These are phyloP conservation scores for Phytophthora europaea DNA, from an alignment of 352 stramenopile genomes.

Conservation along the genomic window DNA sequence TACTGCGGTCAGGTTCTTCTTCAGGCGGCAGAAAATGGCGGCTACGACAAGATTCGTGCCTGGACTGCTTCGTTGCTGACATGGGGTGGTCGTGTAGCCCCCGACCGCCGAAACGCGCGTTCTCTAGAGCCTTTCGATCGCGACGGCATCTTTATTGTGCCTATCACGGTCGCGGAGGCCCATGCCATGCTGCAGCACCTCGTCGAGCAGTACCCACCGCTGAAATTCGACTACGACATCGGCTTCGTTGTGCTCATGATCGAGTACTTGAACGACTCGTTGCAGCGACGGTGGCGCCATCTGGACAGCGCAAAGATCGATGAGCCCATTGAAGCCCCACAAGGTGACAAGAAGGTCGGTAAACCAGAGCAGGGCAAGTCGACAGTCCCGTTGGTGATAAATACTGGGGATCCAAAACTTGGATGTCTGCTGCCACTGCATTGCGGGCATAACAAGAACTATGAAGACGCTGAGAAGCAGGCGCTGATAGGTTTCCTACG, in stretches of 20 bases:
- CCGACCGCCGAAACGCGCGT: conserved; percentile 36
- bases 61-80: conserved; percentile 80
- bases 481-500: conserved; percentile 69
- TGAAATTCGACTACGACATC: conserved; percentile 85
- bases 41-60: conserved; percentile 83
- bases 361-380: conserved; percentile 18
- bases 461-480: conserved; percentile 76
- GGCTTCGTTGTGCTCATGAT: conserved; percentile 77
- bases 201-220: conserved; percentile 61
- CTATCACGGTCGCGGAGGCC: conserved; percentile 66
- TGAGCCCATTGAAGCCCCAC: conserved; percentile 5
- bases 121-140: conserved; percentile 77
- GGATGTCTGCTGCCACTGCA: conserved; percentile 78
- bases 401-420: conserved; percentile 44
- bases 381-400: conserved; percentile 42
- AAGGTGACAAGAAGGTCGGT: conserved; percentile 15
- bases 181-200: conserved; percentile 62
- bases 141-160: conserved; percentile 73
- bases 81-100: conserved; percentile 72
- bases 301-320: conserved; percentile 42
- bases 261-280: conserved; percentile 77
- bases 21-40: conserved; percentile 78
- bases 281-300: conserved; percentile 65
- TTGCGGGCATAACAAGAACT: conserved; percentile 91
- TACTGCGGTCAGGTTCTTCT: conserved; percentile 87